Evolutionary conservation across 805 yeast species (phyloP).

Genomic region (Starmerella apis): DNA sequence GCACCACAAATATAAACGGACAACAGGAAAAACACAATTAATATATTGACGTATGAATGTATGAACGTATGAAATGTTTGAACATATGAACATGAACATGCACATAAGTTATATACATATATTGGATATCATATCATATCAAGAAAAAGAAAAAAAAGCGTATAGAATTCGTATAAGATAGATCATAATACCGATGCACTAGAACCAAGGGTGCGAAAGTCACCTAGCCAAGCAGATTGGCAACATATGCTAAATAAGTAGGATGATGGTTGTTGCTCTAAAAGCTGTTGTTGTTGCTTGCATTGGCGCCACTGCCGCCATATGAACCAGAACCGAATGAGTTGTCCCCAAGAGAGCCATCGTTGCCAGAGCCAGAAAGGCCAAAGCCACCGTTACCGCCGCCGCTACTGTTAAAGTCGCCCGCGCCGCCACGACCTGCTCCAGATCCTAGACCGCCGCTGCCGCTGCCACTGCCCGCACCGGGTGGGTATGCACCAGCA

Average conservation of each 20-base stretch:
- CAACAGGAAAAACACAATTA: neutral
- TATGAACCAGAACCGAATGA: neutral
- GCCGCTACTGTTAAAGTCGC: neutral
- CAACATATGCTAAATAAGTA: too few species aligned
- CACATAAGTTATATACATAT: too few species aligned
- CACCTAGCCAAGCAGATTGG: too few species aligned
- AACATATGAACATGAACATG: too few species aligned
- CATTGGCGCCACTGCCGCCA: neutral
- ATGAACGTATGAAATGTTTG: too few species aligned
- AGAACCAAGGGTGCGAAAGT: too few species aligned
- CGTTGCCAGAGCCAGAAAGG: neutral
- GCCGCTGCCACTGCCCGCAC: neutral
- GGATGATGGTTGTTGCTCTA: neutral
- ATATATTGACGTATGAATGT: too few species aligned
- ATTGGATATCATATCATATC: too few species aligned
- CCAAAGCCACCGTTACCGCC: neutral
- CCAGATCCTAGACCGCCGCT: too few species aligned
- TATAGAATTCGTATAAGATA: neutral
- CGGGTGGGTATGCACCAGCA: neutral
- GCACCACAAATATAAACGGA: neutral
- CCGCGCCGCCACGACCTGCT: neutral
- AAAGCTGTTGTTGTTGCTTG: slow-evolving; percentile 3
- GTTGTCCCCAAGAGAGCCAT: neutral
- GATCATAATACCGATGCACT: neutral
- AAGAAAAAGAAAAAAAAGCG: neutral